Evolutionary conservation across 345 rosid species (phyloP).

Genomic region (Syzygium aromaticum): DNA sequence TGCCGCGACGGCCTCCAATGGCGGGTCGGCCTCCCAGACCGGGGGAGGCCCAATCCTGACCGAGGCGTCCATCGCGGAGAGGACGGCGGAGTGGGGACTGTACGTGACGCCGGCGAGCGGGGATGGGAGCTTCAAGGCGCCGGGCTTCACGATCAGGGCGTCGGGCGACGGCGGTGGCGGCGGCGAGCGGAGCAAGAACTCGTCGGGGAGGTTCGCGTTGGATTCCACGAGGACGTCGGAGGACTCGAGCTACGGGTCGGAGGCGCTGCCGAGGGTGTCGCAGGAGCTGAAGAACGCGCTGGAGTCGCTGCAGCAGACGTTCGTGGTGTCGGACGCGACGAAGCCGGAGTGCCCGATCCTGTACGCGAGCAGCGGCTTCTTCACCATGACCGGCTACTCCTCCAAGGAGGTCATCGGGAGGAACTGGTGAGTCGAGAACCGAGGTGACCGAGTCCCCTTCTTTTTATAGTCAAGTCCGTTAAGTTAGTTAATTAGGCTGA

Average conservation of each 20-base stretch:
- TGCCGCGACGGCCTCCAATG: background rate
- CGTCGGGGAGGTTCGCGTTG: slow-evolving; percentile 12
- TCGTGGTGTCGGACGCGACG: slow-evolving; percentile 90
- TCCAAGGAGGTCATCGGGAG: slow-evolving; percentile 76
- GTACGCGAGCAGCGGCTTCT: slow-evolving; percentile 94
- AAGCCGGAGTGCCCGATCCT: slow-evolving; percentile 84
- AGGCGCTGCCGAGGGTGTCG: slow-evolving; percentile 59
- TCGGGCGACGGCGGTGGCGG: slow-evolving; percentile 28
- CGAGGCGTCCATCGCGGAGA: slow-evolving; percentile 47
- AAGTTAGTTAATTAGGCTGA: background rate
- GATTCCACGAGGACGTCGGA: slow-evolving; percentile 57
- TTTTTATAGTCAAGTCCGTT: background rate
- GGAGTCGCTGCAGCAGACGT: slow-evolving; percentile 84
- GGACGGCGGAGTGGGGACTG: slow-evolving; percentile 91
- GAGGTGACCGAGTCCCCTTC: background rate
- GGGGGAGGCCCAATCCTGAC: slow-evolving; percentile 8
- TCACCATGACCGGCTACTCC: slow-evolving; percentile 87
- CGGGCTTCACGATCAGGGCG: background rate
- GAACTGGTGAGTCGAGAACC: slow-evolving; percentile 56
- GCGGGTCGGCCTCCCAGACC: background rate
- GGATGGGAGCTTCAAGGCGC: slow-evolving; percentile 40
- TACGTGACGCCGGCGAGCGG: slow-evolving; percentile 38
- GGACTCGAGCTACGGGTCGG: slow-evolving; percentile 38
- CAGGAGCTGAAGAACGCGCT: slow-evolving; percentile 87
- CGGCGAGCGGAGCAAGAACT: slow-evolving; percentile 26